phyloP scores from a whole-genome alignment of 2,329 filamentous ascomycete genomes.

The Ophiocordyceps camponoti-leonardi region DNA sequence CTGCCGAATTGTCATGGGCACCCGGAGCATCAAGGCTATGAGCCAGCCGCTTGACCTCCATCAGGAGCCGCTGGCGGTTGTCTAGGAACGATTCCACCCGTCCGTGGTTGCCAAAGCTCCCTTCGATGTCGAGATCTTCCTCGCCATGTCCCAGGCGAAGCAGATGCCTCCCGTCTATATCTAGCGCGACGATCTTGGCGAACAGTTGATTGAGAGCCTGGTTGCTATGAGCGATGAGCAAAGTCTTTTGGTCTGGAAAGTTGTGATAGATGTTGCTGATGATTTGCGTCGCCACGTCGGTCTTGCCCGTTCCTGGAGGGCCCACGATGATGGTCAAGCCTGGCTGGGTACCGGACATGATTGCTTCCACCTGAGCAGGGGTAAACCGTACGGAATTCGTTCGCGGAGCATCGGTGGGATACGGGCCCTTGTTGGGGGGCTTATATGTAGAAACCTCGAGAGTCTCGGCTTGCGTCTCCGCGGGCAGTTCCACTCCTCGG shows the following conservation, averaged over 20 bases:
- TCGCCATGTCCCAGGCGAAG: conserved; percentile 88
- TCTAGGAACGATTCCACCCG: conserved; percentile 91
- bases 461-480: conserved; percentile 45
- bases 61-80: conserved; percentile 60
- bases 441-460: conserved; percentile 81
- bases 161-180: conserved; percentile 90
- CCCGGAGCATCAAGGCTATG: conserved; percentile 73
- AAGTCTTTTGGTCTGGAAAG: conserved; percentile 78
- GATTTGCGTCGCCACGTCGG: conserved; percentile 96
- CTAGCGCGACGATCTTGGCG: conserved; percentile 88
- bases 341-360: conserved; percentile 84
- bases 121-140: conserved; percentile 75
- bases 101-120: conserved; percentile 84
- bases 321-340: conserved; percentile 89
- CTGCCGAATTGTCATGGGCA: conserved; percentile 89
- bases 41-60: conserved; percentile 75
- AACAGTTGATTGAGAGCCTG: conserved; percentile 96
- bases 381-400: conserved; percentile 79
- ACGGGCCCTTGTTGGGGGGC: conserved; percentile 75
- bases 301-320: conserved; percentile 93
- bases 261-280: conserved; percentile 99
- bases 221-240: conserved; percentile 92
- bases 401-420: conserved; percentile 68
- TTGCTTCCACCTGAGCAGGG: conserved; percentile 76
- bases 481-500: conserved; percentile 53